Evolutionary conservation across 495 filamentous ascomycete species (phyloP).

Genomic region (Neurospora hispaniola): DNA sequence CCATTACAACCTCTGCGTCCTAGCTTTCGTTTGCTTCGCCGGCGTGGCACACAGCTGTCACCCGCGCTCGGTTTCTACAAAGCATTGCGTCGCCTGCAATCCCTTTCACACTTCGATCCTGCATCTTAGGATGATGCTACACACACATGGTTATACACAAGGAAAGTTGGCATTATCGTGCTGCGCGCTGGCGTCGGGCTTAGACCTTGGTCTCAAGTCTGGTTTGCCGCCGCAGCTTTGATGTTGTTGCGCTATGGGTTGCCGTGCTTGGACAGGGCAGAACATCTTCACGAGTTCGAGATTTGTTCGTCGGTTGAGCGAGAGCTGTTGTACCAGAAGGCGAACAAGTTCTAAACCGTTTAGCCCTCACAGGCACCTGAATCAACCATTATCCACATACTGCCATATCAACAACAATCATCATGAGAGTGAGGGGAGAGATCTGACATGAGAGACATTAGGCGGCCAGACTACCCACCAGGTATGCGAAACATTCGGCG

Average conservation of each 20-base stretch:
- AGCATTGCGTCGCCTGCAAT: not conserved
- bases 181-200: not conserved
- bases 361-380: not conserved
- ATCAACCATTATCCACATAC: slow-evolving; percentile 1
- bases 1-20: slow-evolving; percentile 10
- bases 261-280: not conserved
- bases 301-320: not conserved
- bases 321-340: slow-evolving; percentile 2
- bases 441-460: slow-evolving; percentile 36
- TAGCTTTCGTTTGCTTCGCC: slow-evolving; percentile 16
- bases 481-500: slow-evolving; percentile 30
- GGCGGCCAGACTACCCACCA: slow-evolving; percentile 40
- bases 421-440: slow-evolving; percentile 16
- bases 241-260: not conserved
- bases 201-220: not conserved
- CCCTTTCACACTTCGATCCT: not conserved
- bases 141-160: not conserved
- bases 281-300: not conserved
- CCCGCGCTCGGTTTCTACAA: slow-evolving; percentile 1
- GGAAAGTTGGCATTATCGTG: not conserved
- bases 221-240: not conserved
- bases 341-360: slow-evolving; percentile 8
- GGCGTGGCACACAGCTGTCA: slow-evolving; percentile 6
- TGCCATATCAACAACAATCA: slow-evolving; percentile 8
- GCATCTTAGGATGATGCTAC: not conserved